Conservation (phyloP, 345 rosid genomes). For the Arabis hirsuta region DNA sequence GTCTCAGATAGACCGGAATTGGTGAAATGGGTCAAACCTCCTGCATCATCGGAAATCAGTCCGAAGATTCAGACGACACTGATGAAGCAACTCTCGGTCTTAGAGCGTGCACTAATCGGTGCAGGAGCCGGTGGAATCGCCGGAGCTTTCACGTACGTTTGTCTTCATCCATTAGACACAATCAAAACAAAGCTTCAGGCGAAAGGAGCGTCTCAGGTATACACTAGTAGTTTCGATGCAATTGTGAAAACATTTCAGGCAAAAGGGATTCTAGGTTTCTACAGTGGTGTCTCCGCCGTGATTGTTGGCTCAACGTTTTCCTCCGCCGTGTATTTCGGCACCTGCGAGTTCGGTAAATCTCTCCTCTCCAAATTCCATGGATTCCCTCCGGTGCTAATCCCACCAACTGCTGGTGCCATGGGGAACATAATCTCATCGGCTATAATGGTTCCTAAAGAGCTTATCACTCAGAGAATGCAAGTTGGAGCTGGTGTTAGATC, state of each 20-base stretch:
- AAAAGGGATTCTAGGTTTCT: slow-evolving; percentile 84
- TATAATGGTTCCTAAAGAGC: slow-evolving; percentile 92
- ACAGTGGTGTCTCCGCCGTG: slow-evolving; percentile 90
- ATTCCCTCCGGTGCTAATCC: slow-evolving; percentile 76
- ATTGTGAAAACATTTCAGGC: slow-evolving; percentile 71
- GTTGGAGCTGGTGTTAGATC: slow-evolving; percentile 88
- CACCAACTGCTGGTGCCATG: slow-evolving; percentile 98
- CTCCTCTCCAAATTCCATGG: slow-evolving; percentile 61
- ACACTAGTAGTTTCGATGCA: slow-evolving; percentile 69
- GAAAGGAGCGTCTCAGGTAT: slow-evolving; percentile 78
- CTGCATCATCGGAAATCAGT: slow-evolving; percentile 46
- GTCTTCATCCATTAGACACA: slow-evolving; percentile 84
- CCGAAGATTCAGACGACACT: slow-evolving; percentile 54
- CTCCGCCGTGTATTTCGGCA: slow-evolving; percentile 88
- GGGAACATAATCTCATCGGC: slow-evolving; percentile 92
- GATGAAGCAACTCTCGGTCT: slow-evolving; percentile 68
- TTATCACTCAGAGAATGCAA: slow-evolving; percentile 92
- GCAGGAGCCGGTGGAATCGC: slow-evolving; percentile 90
- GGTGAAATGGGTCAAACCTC: slow-evolving; percentile 56
- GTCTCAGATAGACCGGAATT: slow-evolving; percentile 42
- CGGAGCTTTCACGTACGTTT: slow-evolving; percentile 89
- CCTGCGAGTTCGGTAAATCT: slow-evolving; percentile 95
- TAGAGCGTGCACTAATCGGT: slow-evolving; percentile 82
- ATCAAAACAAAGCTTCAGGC: slow-evolving; percentile 93
- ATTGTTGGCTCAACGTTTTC: slow-evolving; percentile 90